Conservation (phyloP, 2,329 filamentous ascomycete genomes). For the Cadophora malorum region DNA sequence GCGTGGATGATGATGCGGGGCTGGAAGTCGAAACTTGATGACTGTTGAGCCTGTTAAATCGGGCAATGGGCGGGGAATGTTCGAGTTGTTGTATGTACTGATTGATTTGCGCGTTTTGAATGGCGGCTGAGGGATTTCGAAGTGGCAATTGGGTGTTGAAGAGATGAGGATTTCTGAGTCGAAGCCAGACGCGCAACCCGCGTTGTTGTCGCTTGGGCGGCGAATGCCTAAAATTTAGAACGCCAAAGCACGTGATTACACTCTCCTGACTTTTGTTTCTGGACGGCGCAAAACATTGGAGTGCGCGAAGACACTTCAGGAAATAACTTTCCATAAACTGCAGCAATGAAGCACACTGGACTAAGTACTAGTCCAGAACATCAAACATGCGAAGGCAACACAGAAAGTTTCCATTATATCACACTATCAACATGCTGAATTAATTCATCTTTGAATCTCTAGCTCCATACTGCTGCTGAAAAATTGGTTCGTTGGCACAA, state of each 20-base stretch:
- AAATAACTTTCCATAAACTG: too few species aligned
- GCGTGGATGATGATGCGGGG: neutral
- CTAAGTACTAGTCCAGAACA: too few species aligned
- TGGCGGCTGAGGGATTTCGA: neutral
- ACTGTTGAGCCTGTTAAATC: neutral
- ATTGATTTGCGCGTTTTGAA: neutral
- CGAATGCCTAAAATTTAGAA: neutral
- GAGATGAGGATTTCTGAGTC: neutral
- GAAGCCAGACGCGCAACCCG: neutral
- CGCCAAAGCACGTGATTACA: constrained; percentile 9
- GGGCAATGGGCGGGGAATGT: neutral
- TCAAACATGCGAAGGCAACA: too few species aligned
- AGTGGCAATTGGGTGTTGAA: neutral
- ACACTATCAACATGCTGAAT: neutral
- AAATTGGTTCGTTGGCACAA: neutral
- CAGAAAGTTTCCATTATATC: neutral
- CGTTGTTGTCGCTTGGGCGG: constrained; percentile 4
- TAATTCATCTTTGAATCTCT: neutral
- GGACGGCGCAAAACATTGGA: too few species aligned
- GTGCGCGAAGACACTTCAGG: too few species aligned
- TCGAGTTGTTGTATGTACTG: neutral
- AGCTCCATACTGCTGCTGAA: neutral
- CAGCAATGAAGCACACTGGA: too few species aligned
- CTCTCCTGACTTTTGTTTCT: neutral
- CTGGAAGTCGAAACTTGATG: neutral